Evolutionary conservation across 768 basidiomycete genomes (phyloP), one percentile per base, ranked within the genome.

Genomic region (Mycena galericulata): DNA sequence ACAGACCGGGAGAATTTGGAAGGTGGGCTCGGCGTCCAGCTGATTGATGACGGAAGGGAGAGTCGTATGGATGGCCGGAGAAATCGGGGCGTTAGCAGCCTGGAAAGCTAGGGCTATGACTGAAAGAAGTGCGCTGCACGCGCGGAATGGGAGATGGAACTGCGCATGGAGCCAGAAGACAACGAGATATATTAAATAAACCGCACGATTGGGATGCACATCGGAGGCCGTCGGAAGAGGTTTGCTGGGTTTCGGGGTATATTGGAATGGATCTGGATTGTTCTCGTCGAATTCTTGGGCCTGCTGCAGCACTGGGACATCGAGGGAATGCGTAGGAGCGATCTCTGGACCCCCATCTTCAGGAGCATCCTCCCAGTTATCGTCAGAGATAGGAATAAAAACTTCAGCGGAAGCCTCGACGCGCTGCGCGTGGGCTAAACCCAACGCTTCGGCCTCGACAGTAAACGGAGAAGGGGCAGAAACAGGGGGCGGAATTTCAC

Each of bases 1-100:
- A 41, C 75, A 76, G 7, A 71, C 65, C 0, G 74, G 40, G 17
- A 14, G 40, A 41, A 41, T 41, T 17, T 41, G 40, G 17, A 41
- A 41, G 40, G 40, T 15, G 40, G 40, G 40, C 40, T 41, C 40
- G 40, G 40, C 40, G 14, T 20, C 40, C 18, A 41, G 17, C 5
- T 41, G 40, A 5, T 41, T 14, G 40, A 41, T 41, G 7, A 41
- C 40, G 18, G 40, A 15, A 14, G 40, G 40, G 40, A 41, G 40
- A 41, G 40, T 41, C 14, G 40, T 41, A 20, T 20, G 40, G 14
- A 41, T 8, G 9, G 40, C 14, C 7, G 40, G 40, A 20, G 11
- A 4, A 20, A 41, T 41, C 18, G 40, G 40, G 5, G 17, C 40
- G 18, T 36, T 14, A 36, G 34, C 34, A 36, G 34, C 34, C 34